Base-by-base conservation (phyloP, 2,329 filamentous ascomycete species). In the Exophiala bonariae region DNA sequence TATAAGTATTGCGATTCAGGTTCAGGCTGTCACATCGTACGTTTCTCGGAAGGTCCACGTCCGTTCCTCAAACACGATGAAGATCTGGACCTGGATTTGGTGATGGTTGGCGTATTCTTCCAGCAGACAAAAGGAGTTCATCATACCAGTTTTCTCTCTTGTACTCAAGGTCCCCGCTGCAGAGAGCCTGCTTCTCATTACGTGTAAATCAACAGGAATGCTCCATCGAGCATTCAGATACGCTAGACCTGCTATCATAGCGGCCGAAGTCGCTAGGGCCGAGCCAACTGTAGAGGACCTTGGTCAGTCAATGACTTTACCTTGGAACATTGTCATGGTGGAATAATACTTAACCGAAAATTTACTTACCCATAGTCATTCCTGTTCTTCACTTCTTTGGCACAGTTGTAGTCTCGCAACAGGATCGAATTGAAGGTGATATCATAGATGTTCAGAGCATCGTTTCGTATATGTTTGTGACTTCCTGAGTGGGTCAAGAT, bases 211-310 rank as follows among this genome's bases (percentile, higher is more conserved):
- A 63, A 87, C 83, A 63, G 74, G 82, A 35, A 91, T 59, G 4
- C 79, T 76, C 48, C 77, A 78, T 63, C 80, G 83, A 33, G 86
- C 89, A 62, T 93, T 88, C 58, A 92, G 66, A 65, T 95, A 95
- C 23, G 87, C 86, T n/a, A 86, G 71, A 3, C 78, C 76, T 3
- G 86, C 85, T 19, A 78, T 76, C 34, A 81, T 77, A 13, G 84
- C 84, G n/a, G 54, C n/a, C n/a, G n/a, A n/a, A n/a, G n/a, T n/a
- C n/a, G n/a, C n/a, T n/a, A n/a, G n/a, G n/a, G n/a, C n/a, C n/a
- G n/a, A n/a, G n/a, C n/a, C n/a, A n/a, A n/a, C n/a, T n/a, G n/a
- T n/a, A n/a, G n/a, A n/a, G n/a, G n/a, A n/a, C n/a, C n/a, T n/a
- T n/a, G n/a, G n/a, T n/a, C n/a, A n/a, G n/a, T n/a, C n/a, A n/a